Evolutionary conservation across 306 rosid genomes (phyloP).

Genomic region (Trifolium pratense): DNA sequence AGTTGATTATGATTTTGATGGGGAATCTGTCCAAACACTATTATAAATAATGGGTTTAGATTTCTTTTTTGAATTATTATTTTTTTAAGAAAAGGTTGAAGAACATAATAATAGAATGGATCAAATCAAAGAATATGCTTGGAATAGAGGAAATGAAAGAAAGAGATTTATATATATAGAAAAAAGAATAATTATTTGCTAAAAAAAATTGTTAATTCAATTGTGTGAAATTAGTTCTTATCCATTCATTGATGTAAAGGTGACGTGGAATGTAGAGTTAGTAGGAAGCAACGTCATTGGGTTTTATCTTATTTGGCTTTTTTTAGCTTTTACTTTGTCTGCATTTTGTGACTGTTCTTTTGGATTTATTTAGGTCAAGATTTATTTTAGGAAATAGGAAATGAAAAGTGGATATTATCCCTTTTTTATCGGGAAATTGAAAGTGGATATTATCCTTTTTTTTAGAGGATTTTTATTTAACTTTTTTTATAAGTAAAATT

Average conservation of each 20-base stretch:
- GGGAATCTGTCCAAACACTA: slow-evolving; percentile 8
- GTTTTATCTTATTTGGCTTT: slow-evolving; percentile 42
- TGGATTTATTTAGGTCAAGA: background rate
- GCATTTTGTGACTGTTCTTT: slow-evolving; percentile 35
- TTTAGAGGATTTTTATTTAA: too few species aligned
- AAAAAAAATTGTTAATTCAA: background rate
- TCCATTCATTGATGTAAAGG: slow-evolving; percentile 49
- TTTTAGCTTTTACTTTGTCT: slow-evolving; percentile 33
- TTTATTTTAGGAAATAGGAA: background rate
- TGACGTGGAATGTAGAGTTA: slow-evolving; percentile 54
- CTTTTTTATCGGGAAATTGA: background rate
- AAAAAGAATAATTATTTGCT: background rate
- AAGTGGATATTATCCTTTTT: background rate
- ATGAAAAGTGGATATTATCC: background rate
- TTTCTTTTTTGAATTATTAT: background rate
- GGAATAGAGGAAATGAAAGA: background rate
- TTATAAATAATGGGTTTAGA: slow-evolving; percentile 10
- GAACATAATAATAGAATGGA: slow-evolving; percentile 6
- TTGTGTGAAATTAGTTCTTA: slow-evolving; percentile 48
- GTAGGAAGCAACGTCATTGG: background rate
- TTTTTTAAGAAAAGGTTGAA: background rate
- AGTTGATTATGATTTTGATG: slow-evolving; percentile 33
- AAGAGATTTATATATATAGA: background rate
- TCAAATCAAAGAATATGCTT: background rate
- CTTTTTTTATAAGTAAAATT: too few species aligned